Base-by-base conservation (phyloP, 306 rosid genomes). In the Quercus wislizeni region DNA sequence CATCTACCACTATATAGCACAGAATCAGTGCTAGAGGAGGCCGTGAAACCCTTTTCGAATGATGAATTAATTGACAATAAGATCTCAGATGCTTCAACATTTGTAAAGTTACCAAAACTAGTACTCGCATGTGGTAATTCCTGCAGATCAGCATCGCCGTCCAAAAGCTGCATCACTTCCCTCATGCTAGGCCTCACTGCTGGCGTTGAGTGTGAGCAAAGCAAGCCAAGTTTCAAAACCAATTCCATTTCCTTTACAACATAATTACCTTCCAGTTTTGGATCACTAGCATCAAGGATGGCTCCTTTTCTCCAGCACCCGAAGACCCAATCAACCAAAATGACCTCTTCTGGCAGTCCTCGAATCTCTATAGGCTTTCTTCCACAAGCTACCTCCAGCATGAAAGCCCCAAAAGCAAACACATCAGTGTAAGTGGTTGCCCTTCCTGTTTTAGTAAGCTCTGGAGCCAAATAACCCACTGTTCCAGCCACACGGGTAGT, bases 401-500 rank as follows among this genome's bases (percentile, higher is more conserved):
- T 19, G 61, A 91, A 85, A 14, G 89, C 89, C 14, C 93, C 92
- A 55, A 88, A 92, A 23, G 92, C 84, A 67, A 77, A 92, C 51
- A 91, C 96, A 72, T 89, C 93, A 1, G 87, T 80, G 43, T 59
- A 80, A 7, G 84, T 88, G 0, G 90, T 89, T 19, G 91, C 93
- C 76, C 72, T 86, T 6, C 92, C 91, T 2, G 89, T 79, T 85
- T 87, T 77, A 4, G 88, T 80, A 5, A 81, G 92, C 54, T 90
- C 92, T 0, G 95, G 97, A 0, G 95, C 95, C 0, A 92, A 74
- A 67, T 92, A 92, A n/a, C 97, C 97, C 0, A 92, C 70, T 2
- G 95, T 92, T 59, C 97, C 97, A 7, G 86, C 97, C 46, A 92
- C 88, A 17, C 77, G 88, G 3, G 94, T 90, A 1, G 93, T 92